A percentile compares a stretch with the other conserved stretches of the same genome.
Evolutionary conservation across 257 asterid species (phyloP).

Genomic region (Fraxinus excelsior): DNA sequence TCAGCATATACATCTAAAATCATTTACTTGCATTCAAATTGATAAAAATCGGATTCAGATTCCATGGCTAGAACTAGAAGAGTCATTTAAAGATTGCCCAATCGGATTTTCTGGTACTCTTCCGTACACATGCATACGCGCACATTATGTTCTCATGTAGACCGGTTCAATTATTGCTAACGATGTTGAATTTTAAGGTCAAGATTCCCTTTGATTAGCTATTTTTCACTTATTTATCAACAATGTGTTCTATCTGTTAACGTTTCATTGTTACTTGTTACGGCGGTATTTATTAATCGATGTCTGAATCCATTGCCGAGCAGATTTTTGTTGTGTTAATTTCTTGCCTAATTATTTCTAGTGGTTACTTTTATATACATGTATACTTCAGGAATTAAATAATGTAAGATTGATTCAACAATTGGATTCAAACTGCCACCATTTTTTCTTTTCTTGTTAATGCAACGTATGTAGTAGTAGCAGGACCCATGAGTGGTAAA

Average conservation of each 20-base stretch:
- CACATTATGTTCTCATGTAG: background rate
- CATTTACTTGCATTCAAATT: background rate
- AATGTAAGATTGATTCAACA: background rate
- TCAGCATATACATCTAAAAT: background rate
- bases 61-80: background rate
- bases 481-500: background rate
- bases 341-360: background rate
- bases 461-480: too few species aligned
- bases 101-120: background rate
- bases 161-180: background rate
- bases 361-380: background rate
- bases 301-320: background rate
- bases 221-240: background rate
- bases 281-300: background rate
- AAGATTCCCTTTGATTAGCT: background rate
- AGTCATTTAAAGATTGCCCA: background rate
- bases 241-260: background rate
- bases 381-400: background rate
- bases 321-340: background rate
- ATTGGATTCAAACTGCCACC: background rate
- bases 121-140: background rate
- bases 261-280: background rate
- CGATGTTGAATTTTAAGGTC: background rate
- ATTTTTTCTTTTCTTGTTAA: too few species aligned
- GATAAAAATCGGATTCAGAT: background rate